Evolutionary conservation across 495 filamentous ascomycete genomes (phyloP), one percentile per base, ranked within the genome.

Genomic region (Neurospora sp.): DNA sequence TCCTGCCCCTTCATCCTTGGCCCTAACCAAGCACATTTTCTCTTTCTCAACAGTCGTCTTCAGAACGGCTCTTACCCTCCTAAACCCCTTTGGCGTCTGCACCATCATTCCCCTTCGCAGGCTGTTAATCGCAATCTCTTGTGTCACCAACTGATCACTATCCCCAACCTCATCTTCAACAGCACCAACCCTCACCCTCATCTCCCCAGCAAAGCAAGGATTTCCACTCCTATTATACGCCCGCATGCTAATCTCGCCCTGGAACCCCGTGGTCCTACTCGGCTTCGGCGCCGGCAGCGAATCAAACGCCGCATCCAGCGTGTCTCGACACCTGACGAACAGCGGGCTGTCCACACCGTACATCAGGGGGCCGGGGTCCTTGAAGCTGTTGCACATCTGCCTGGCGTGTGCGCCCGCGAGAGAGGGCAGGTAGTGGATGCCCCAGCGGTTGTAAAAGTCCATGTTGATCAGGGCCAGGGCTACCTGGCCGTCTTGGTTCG

Each of bases 301-400:
- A 40, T 85, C 81, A 70, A 85, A 85, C 3, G 80, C 78, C 20
- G 45, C 69, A 40, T 85, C 80, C 8, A 85, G 76, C 7, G 53
- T 14, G 40, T 84, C 79, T n/a, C 84, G 74, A 69, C 81, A 85
- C 31, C 16, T 38, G 10, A 70, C 40, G 72, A 86, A 85, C 39
- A 85, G 77, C 22, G 74, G 75, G 71, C 81, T 83, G 5, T 75
- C 39, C 5, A 20, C 10, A 42, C 84, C 82, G 70, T 84, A 85
- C 74, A 77, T 79, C 37, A 83, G 76, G 20, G 84, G 83, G 18
- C 84, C 84, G 2, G 82, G 76, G 69, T 86, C 84, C 72, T 83
- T 84, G 80, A 85, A 85, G 9, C 79, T 78, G 72, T 85, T 85
- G 71, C 84, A 84, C 69, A 79, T 70, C 75, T 86, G 84, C n/a